phyloP scores from a whole-genome alignment of 768 basidiomycete genomes.

The Amanita inopinata region DNA sequence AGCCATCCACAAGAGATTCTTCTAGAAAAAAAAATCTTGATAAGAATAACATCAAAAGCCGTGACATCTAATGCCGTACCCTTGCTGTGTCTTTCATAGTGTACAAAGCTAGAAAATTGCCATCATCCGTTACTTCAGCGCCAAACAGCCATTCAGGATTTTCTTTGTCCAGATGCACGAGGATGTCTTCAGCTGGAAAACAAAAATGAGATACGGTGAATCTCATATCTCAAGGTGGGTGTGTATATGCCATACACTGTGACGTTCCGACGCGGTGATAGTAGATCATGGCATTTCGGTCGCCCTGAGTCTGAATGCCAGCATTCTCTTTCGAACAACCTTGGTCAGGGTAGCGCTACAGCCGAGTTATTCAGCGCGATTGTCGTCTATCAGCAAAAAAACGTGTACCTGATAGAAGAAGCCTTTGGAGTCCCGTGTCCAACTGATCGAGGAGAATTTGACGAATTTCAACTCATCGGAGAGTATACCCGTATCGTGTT shows the following conservation, averaged over 20 bases:
- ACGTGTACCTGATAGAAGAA: conserved; percentile 67
- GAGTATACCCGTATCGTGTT: conserved; percentile 42
- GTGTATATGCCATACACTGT: conserved; percentile 35
- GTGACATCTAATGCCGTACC: conserved; percentile 26
- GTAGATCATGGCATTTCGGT: conserved; percentile 63
- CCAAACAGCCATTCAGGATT: conserved; percentile 62
- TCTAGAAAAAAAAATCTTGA: conserved; percentile 32
- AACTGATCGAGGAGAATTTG: conserved; percentile 64
- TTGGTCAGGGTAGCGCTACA: conserved; percentile 49
- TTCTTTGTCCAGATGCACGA: conserved; percentile 53
- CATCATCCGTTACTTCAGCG: conserved; percentile 50
- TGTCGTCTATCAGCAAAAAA: too few species aligned
- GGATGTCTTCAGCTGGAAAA: conserved; percentile 50
- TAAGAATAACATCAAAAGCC: not conserved
- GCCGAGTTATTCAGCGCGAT: not conserved
- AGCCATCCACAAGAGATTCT: conserved; percentile 67
- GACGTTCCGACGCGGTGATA: conserved; percentile 67
- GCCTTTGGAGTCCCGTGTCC: conserved; percentile 73
- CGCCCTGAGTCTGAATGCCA: conserved; percentile 50
- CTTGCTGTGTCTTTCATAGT: conserved; percentile 52
- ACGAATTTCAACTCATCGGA: conserved; percentile 63
- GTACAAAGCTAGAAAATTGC: conserved; percentile 50
- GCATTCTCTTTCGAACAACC: conserved; percentile 39
- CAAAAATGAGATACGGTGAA: conserved; percentile 4
- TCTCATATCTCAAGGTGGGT: too few species aligned